Evolutionary conservation across 2,329 filamentous ascomycete species (phyloP), one percentile per base, ranked within the genome.

Genomic region (Fusarium staphyleae): DNA sequence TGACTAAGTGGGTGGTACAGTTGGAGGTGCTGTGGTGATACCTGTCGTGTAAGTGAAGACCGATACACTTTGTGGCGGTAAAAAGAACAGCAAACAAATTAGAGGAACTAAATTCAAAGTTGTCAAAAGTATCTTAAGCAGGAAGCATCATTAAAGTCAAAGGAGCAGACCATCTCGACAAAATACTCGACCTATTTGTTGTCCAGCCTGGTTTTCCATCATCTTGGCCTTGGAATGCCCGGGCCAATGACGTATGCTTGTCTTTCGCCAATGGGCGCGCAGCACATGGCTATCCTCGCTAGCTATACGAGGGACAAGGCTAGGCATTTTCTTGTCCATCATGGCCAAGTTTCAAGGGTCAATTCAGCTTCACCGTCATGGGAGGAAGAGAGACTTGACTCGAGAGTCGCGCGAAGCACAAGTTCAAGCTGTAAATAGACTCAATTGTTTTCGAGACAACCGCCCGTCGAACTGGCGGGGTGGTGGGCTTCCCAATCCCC

Each of bases 201-300:
- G 43, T 18, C 33, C 46, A 63, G 52, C 59, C 42, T 60, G 41
- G 48, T 46, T 57, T 57, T 47, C 39, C 18, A 34, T 15, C 48
- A 41, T 40, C 46, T 50, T 49, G 56, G 48, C 60, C 60, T 63
- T 62, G 60, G 55, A 63, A 63, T 34, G 30, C 32, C 55, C 49
- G n/a, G 32, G 33, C 53, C 43, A 53, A 63, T 62, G 60, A 62
- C 60, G 60, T 62, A 62, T 50, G 42, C 24, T 37, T 8, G 9
- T 37, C 37, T 44, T 19, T 47, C 30, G 32, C 59, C 52, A 60
- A 63, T 63, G 51, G 59, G 19, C 44, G 52, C 16, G 51, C 39
- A 50, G 55, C 52, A 60, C 55, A 63, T 63, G 44, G 43, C 54
- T 47, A 41, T 39, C 47, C 43, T 48, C 40, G 37, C 33, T 46